Evolutionary conservation across 805 yeast genomes (phyloP), one percentile per base, ranked within the genome.

Genomic region (Myxozyma monticola): DNA sequence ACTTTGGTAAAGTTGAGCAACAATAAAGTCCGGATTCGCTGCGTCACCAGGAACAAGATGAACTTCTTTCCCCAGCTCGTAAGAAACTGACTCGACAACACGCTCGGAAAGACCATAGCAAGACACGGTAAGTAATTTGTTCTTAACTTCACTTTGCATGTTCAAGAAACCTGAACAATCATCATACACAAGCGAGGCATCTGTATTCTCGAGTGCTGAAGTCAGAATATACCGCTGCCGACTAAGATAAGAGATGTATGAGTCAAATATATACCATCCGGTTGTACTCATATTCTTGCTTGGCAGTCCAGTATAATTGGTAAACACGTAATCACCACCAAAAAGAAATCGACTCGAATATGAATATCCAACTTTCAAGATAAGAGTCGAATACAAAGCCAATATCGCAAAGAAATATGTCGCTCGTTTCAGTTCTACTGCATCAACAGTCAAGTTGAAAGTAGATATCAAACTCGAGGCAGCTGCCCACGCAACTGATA

Each of bases 151-250:
- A n/a, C n/a, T n/a, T n/a, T n/a, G n/a, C n/a, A n/a, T n/a, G 29
- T 20, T 34, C 14, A 31, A 5, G 28, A 45, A 45, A 1, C 45
- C 45, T 9, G 49, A 28, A 17, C 15, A 22, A 33, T 45, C 49
- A 18, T 45, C 44, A 33, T 39, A 25, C 9, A 37, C 28, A 21
- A 37, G 18, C 7, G 31, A 18, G 12, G 35, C 22, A 26, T 45
- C 49, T 4, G 49, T 14, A 3, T 34, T 31, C 40, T 45, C 49
- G 7, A 45, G 10, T 15, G 42, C 43, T 3, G 49, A 25, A 4
- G 49, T 33, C n/a, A 45, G n/a, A 1, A 45, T 21, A 33, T 40
- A 31, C 6, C 49, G 38, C 20, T 45, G 49, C 3, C 49, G 49
- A 12, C 25, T 14, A 10, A 45, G 29, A 28, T 45, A 45, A 1